Base-by-base conservation (phyloP, 345 rosid species). In the Salix udensis region DNA sequence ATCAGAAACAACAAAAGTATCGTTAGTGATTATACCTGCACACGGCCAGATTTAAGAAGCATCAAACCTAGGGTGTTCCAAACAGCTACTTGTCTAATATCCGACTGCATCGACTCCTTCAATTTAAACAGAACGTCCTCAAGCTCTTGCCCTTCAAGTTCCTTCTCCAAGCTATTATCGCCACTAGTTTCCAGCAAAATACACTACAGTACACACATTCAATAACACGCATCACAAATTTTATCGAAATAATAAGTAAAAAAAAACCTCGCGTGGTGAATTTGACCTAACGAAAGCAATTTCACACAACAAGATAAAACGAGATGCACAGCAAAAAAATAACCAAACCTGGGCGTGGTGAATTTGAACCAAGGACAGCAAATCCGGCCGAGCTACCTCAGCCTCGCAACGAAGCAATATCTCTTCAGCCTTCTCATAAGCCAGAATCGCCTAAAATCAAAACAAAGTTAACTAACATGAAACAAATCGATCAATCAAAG, bases 391-490 rank as follows among this genome's bases (percentile, higher is more conserved):
- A 69, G 94, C 91, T 71, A 93, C 89, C 80, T 96, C 98, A 39
- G 88, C 83, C 88, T 93, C 98, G 78, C 91, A 88, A 39, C 90
- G 85, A 12, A 85, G 78, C 80, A 96, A 86, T 75, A 96, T 96
- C 86, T 96, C 98, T 75, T 86, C 92, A 19, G 99, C 98, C 81
- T 89, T 96, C 90, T 92, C 98, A 79, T 91, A 96, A 69, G 90
- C 91, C 72, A 76, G 86, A 84, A 93, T 83, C 53, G 99, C 99
- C 99, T 96, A 81, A 7, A 80, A 70, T 12, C 61, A 71, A 68
- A 65, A 44, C 46, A 55, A 50, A 74, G 48, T 74, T 61, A 72
- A 68, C 31, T 39, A 37, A 78, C 64, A 39, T 15, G 44, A 14
- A 72, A 18, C 48, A 21, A 68, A 15, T 37, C n/a, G 21, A 31